Evolutionary conservation across 1,284 basidiomycete genomes (phyloP), one percentile per base, ranked within the genome.

Genomic region (Ceratorhiza oryzae-sativae): DNA sequence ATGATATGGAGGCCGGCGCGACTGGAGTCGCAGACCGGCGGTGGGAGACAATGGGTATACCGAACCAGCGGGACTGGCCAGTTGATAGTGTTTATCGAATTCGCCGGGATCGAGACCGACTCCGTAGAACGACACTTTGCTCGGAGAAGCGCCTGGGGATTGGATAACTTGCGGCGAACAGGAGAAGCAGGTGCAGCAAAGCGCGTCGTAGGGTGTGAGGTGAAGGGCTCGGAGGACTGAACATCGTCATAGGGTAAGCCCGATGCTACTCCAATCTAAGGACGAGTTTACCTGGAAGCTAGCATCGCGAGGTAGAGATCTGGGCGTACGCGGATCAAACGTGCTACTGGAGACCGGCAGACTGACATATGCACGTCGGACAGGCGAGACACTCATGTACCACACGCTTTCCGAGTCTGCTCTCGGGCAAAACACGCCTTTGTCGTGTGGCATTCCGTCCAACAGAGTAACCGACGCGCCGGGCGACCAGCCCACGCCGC

Each of bases 401-500:
- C 25, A 45, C 58, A 27, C 23, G 41, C 23, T 45, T 23, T 41
- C 20, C n/a, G 30, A 10, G 27, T 45, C 39, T 23, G 3, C 25
- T 5, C 4, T 60, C 2, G 58, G 58, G 5, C 3, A n/a, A 27
- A 27, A 45, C 20, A 27, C 34, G 20, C 32, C 20, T 4, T 10
- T 15, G 32, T 58, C 56, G 56, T n/a, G 56, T 23, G 36, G 23
- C 18, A 58, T 23, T 20, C n/a, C 39, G n/a, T 60, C 39, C 20
- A 60, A 27, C 13, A 60, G 25, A 2, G 58, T 20, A 30, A 27
- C 42, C 1, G 60, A 30, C 27, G 45, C 46, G 32, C 30, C 42
- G 9, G 60, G 60, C 27, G 60, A 62, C 60, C 60, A 62, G 30
- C 60, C 41, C 10, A 62, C 60, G 6, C 60, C 60, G 32, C 60